A percentile compares a stretch with the other conserved stretches of the same genome.
These are phyloP conservation scores for Mycena albidolilacea DNA, from an alignment of 768 basidiomycete species.

Conservation along the genomic window DNA sequence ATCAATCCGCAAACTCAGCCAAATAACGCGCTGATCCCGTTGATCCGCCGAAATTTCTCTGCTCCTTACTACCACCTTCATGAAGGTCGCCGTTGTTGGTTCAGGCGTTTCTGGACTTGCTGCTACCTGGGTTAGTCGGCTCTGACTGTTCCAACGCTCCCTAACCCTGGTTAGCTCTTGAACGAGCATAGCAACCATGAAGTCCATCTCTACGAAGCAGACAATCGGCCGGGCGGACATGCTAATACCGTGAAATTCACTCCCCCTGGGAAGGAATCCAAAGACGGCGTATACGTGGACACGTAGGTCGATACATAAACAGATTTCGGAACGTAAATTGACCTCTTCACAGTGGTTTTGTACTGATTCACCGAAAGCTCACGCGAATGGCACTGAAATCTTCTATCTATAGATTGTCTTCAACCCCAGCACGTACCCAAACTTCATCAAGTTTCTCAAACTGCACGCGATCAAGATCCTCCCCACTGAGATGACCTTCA, in stretches of 20 bases:
- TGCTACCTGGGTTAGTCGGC: slow-evolving; percentile 75
- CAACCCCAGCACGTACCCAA: slow-evolving; percentile 84
- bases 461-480: slow-evolving; percentile 63
- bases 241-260: slow-evolving; percentile 79
- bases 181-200: slow-evolving; percentile 83
- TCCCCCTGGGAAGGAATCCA: slow-evolving; percentile 51
- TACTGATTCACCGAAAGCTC: slow-evolving; percentile 46
- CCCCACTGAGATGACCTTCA: slow-evolving; percentile 84
- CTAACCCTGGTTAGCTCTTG: slow-evolving; percentile 62
- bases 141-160: background rate
- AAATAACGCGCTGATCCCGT: background rate
- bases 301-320: slow-evolving; percentile 62
- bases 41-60: background rate
- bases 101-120: slow-evolving; percentile 86
- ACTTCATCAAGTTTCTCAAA: slow-evolving; percentile 79
- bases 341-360: slow-evolving; percentile 65
- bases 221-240: slow-evolving; percentile 78
- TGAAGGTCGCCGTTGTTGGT: slow-evolving; percentile 82
- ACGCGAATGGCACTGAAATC: background rate
- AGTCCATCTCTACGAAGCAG: slow-evolving; percentile 83
- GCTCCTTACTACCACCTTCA: slow-evolving; percentile 39
- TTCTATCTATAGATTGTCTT: slow-evolving; percentile 72
- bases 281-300: slow-evolving; percentile 70
- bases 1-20: no score
- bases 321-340: background rate